Base-by-base conservation (phyloP, 2,329 filamentous ascomycete species). In the Nothophoma quercina region DNA sequence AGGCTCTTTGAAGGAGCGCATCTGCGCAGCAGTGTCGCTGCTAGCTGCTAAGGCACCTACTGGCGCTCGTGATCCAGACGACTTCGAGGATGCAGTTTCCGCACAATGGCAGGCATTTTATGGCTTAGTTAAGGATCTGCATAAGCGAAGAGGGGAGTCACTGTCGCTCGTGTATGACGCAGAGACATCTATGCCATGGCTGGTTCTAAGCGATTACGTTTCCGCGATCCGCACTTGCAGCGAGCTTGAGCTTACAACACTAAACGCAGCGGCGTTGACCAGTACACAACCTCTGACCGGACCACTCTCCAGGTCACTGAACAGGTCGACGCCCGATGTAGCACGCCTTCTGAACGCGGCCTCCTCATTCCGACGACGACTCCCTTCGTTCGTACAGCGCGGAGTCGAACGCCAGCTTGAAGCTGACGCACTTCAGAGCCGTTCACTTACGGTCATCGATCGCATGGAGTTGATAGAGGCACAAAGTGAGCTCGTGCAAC, bases 21-120 rank as follows among this genome's bases (percentile, higher is more conserved):
- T 97, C 47, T 90, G 88, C 69, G 82, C 85, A 5, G 85, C 89
- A 1, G 81, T 96, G 28, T 85, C 87, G 13, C 83, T 86, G 6
- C 89, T 88, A 9, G 86, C 90, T 12, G 81, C 84, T 1, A 77
- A 93, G 28, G 82, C 84, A 35, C 85, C 85, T 46, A 80, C 78
- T 23, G 81, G 85, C 12, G 86, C 86, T 12, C 83, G 90, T 74
- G 89, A 96, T 65, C 91, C 90, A 62, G 85, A 89, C 19, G 83
- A 87, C 51, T 95, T 93, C 70, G 84, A 89, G 50, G 78, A 81
- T 26, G 87, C 90, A 25, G 87, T 88, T 45, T 89, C 95, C 68
- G 82, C 84, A 9, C 92, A 96, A 71, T 99, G 95, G 95, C 86
- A 89, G 58, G 85, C 90, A 42, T 96, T 96, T 74, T 96, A 92